Evolutionary conservation across 1,284 basidiomycete genomes (phyloP).

Genomic region (Sparassis latifolia): DNA sequence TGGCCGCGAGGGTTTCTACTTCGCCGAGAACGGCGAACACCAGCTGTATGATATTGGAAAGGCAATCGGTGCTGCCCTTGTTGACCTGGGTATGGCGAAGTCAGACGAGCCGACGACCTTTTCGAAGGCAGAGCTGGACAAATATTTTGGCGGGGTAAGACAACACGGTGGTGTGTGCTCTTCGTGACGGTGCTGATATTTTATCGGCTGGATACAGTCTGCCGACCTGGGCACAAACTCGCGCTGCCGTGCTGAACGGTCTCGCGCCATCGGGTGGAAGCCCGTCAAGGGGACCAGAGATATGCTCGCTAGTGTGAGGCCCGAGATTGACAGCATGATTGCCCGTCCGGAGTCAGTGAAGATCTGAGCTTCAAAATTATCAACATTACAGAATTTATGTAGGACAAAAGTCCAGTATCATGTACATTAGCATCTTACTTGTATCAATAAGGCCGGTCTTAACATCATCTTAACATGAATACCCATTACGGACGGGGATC

Average conservation of each 20-base stretch:
- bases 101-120: constrained; percentile 23
- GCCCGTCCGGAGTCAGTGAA: background rate
- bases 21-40: constrained; percentile 40
- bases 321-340: constrained; percentile 21
- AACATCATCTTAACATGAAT: too few relatives aligned
- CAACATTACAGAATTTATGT: too few relatives aligned
- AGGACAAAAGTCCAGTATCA: too few relatives aligned
- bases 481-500: too few relatives aligned
- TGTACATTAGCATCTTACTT: too few relatives aligned
- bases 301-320: constrained; percentile 27
- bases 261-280: constrained; percentile 35
- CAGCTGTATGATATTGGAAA: constrained; percentile 28
- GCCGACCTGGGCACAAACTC: constrained; percentile 32
- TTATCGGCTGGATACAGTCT: constrained; percentile 7
- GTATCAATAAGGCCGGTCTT: too few relatives aligned
- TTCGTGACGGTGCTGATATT: constrained; percentile 2
- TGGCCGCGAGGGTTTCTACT: constrained; percentile 40
- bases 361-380: background rate
- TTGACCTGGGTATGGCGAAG: constrained; percentile 20
- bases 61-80: constrained; percentile 29
- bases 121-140: constrained; percentile 25
- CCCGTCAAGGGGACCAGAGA: constrained; percentile 26
- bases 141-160: constrained; percentile 13
- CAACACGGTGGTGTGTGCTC: background rate
- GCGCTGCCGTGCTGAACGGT: constrained; percentile 32